Conservation (phyloP, 75 land plant genomes). For the Pinus tabuliformis region DNA sequence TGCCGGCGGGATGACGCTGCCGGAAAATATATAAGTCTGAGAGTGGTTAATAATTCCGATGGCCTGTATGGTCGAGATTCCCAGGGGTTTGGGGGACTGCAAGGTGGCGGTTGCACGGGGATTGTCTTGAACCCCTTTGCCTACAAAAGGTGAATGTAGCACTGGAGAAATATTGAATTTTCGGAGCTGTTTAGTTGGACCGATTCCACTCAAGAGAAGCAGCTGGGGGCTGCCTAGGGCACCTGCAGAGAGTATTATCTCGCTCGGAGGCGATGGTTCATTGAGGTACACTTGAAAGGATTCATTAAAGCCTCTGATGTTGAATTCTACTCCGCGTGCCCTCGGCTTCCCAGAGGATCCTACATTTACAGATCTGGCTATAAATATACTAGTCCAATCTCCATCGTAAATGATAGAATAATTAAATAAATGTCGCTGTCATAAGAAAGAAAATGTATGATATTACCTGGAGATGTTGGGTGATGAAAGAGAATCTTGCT, state of each 20-base stretch:
- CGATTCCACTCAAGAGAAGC: not conserved
- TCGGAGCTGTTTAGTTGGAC: not conserved
- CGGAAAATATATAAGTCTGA: not conserved
- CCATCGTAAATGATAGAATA: not conserved
- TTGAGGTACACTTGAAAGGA: not conserved
- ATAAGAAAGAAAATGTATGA: not conserved
- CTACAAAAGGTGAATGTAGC: not conserved
- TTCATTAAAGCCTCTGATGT: no score
- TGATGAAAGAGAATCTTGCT: slow-evolving; percentile 7
- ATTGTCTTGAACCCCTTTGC: not conserved
- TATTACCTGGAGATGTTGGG: not conserved
- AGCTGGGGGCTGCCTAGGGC: not conserved
- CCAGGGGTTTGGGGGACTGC: not conserved
- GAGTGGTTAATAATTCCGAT: not conserved
- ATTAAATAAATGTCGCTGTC: not conserved
- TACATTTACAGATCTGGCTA: not conserved
- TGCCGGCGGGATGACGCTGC: not conserved
- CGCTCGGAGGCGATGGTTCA: not conserved
- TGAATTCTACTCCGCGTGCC: not conserved
- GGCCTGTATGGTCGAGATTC: not conserved
- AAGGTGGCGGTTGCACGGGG: not conserved
- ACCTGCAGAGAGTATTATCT: not conserved
- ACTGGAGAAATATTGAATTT: not conserved
- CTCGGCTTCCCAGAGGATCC: not conserved
- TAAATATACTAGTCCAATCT: not conserved